These are phyloP conservation scores for Xylaria venustula DNA, from an alignment of 495 filamentous ascomycete genomes.

Conservation along the genomic window DNA sequence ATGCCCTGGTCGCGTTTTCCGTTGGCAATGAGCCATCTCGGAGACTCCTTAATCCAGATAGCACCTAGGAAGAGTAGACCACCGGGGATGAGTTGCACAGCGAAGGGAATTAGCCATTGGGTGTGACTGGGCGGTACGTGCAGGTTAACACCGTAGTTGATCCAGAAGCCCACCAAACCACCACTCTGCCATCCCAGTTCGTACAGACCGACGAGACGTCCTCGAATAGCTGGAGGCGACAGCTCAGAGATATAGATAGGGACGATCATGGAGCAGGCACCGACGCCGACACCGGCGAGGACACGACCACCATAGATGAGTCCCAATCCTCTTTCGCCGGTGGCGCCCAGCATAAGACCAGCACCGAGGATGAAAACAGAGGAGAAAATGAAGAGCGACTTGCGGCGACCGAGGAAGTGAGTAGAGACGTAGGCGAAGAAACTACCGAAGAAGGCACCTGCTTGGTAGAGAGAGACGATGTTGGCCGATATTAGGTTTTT, in stretches of 20 bases:
- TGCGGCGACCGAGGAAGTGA: conserved; percentile 57
- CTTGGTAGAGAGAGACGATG: conserved; percentile 68
- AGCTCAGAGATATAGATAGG: conserved; percentile 61
- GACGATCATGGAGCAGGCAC: conserved; percentile 49
- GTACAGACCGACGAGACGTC: conserved; percentile 61
- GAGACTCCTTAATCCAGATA: conserved; percentile 49
- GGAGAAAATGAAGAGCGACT: conserved; percentile 52
- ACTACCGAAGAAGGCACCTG: conserved; percentile 66
- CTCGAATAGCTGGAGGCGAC: conserved; percentile 54
- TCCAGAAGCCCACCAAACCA: conserved; percentile 52
- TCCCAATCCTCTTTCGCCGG: conserved; percentile 54
- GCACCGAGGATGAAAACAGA: conserved; percentile 62
- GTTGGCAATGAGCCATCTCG: conserved; percentile 49
- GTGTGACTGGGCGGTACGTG: conserved; percentile 36
- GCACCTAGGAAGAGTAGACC: conserved; percentile 56
- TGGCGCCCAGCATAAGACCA: conserved; percentile 62
- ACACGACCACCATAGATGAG: conserved; percentile 59
- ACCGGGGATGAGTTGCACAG: conserved; percentile 59
- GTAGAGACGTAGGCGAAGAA: conserved; percentile 59
- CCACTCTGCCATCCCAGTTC: conserved; percentile 73
- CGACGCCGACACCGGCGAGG: conserved; percentile 53
- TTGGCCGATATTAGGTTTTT: conserved; percentile 57
- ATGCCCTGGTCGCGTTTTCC: conserved; percentile 6
- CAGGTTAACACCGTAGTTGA: conserved; percentile 52
- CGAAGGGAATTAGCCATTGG: conserved; percentile 60